Conservation (phyloP, 1,139 yeast species). For the Hanseniaspora gamundiae region DNA sequence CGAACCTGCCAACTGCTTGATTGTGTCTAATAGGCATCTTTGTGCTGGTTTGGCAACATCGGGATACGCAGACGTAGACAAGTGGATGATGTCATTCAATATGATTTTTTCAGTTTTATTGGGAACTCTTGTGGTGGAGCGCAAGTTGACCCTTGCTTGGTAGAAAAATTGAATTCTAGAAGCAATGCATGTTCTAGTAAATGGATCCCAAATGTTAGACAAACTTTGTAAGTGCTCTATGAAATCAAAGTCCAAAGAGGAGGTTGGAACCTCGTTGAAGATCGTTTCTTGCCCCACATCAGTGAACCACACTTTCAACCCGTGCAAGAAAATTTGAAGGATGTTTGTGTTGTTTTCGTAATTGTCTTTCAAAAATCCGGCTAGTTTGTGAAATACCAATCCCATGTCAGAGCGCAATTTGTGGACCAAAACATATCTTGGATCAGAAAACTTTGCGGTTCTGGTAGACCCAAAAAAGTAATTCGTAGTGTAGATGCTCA, state of each 20-base stretch:
- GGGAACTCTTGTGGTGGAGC: conserved; percentile 64
- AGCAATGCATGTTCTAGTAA: conserved; percentile 67
- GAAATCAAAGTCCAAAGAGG: conserved; percentile 33
- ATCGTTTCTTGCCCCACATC: conserved; percentile 72
- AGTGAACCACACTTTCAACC: conserved; percentile 68
- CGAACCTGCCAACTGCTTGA: conserved; percentile 65
- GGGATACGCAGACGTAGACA: conserved; percentile 62
- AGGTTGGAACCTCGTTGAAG: conserved; percentile 41
- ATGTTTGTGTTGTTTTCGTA: conserved; percentile 61
- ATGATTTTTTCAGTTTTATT: conserved; percentile 54
- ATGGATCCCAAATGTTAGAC: conserved; percentile 52
- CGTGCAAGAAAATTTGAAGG: conserved; percentile 52
- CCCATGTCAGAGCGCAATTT: conserved; percentile 54
- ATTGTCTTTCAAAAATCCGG: conserved; percentile 35
- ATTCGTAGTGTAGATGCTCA: conserved; percentile 46
- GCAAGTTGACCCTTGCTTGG: conserved; percentile 59
- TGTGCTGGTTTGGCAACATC: conserved; percentile 66
- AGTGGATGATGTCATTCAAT: conserved; percentile 53
- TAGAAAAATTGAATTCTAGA: conserved; percentile 71
- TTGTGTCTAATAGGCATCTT: conserved; percentile 51
- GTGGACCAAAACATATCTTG: conserved; percentile 50
- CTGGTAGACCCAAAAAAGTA: conserved; percentile 33
- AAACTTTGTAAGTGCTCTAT: conserved; percentile 36
- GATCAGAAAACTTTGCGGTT: conserved; percentile 38
- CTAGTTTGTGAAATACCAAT: conserved; percentile 48